These are phyloP conservation scores for Corymbia maculata DNA, from an alignment of 345 rosid genomes.

Conservation along the genomic window DNA sequence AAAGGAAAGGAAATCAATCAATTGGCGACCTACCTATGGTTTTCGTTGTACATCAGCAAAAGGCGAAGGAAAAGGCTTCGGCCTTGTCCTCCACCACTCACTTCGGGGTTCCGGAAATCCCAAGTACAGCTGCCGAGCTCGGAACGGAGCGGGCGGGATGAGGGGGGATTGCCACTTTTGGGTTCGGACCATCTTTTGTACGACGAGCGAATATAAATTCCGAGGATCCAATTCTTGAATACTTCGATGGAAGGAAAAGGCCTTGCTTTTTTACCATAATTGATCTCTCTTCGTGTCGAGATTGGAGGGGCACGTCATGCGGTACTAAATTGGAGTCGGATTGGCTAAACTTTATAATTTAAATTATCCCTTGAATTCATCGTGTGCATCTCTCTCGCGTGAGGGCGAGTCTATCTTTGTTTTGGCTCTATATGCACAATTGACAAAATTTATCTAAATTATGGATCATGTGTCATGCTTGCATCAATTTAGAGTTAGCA, in stretches of 20 bases:
- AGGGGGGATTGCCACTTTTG: neutral
- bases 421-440: neutral
- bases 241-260: neutral
- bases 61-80: neutral
- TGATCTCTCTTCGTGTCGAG: neutral
- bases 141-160: neutral
- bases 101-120: neutral
- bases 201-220: neutral
- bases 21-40: neutral
- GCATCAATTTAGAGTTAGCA: neutral
- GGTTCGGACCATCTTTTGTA: neutral
- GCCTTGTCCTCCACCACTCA: neutral
- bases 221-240: neutral
- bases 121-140: neutral
- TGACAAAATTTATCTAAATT: neutral
- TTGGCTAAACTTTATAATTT: neutral
- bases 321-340: neutral
- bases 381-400: neutral
- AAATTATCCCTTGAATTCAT: neutral
- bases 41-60: neutral
- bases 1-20: neutral
- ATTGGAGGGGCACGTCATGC: neutral
- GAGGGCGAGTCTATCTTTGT: neutral
- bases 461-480: neutral
- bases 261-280: neutral